Base-by-base conservation (phyloP, 106 monocot species). In the Cymbidium sinense region DNA sequence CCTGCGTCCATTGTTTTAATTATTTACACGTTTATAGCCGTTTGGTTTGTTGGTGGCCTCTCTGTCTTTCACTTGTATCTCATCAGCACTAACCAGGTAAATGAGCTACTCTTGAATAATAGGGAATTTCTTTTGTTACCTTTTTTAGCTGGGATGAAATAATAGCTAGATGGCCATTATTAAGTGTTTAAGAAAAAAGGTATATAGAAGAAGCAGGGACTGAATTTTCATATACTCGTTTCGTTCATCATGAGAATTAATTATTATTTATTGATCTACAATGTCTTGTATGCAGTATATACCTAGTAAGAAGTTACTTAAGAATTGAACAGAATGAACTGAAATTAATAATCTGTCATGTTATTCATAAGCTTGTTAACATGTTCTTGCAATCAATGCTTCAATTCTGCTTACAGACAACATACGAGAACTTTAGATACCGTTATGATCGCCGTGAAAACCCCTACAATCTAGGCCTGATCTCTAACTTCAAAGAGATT, bases 341-440 rank as follows among this genome's bases (percentile, higher is more conserved):
- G 47, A 47, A 47, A 47, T 47, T 47, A 47, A 47, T 47, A 47
- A 47, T 13, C 47, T 47, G 13, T 15, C 15, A 47, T 17, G 13
- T 47, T 41, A 41, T 47, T 17, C 47, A 47, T 47, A 41, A 41
- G 6, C 8, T 41, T 47, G 13, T 33, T 67, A 30, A 64, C 17
- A 5, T 23, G 33, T 33, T 67, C 34, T 15, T 67, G 15, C 67
- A 33, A 47, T 17, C 8, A 58, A 58, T 58, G 58, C 3, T 58
- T 23, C 23, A 23, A 23, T 7, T 58, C 33, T 30, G 2, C 67
- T 79, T 35, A 17, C 84, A 95, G 91, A 95, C 95, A 20, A 95
- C 91, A 10, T 95, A 95, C 64, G 95, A 95, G 82, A 95, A 91
- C 76, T 95, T 95, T 83, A 86, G 95, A 77, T 89, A 91, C 52